Evolutionary conservation across 495 filamentous ascomycete genomes (phyloP).

Genomic region (Xylaria scruposa): DNA sequence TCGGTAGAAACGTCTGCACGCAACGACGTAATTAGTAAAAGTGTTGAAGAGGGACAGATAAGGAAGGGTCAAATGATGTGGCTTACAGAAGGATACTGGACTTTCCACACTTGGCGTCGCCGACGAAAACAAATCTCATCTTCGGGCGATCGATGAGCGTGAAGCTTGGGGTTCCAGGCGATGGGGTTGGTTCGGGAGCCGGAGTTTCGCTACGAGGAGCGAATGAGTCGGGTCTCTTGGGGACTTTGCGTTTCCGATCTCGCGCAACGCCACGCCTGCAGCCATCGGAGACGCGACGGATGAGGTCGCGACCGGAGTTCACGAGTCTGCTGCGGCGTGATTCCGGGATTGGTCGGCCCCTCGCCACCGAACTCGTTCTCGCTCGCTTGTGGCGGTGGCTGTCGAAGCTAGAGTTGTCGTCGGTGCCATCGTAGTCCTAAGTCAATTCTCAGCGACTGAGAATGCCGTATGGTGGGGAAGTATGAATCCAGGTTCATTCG

Average conservation of each 20-base stretch:
- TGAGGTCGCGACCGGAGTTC: conserved; percentile 16
- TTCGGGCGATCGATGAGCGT: conserved; percentile 28
- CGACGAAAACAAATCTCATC: conserved; percentile 41
- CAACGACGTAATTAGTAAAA: background rate
- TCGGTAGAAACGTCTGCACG: conserved; percentile 34
- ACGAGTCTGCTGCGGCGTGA: conserved; percentile 20
- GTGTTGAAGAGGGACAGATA: background rate
- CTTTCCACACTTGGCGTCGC: conserved; percentile 38
- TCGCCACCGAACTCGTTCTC: conserved; percentile 8
- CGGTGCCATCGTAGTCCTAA: conserved; percentile 27
- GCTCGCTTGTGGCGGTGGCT: conserved; percentile 30
- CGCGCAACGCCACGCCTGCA: conserved; percentile 17
- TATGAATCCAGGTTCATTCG: background rate
- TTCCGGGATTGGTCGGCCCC: background rate
- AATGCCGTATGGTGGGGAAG: background rate
- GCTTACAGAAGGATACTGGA: conserved; percentile 36
- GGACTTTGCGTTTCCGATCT: background rate
- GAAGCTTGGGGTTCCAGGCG: conserved; percentile 23
- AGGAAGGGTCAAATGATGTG: background rate
- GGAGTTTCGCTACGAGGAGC: conserved; percentile 1
- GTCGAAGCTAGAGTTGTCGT: conserved; percentile 6
- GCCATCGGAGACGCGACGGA: conserved; percentile 28
- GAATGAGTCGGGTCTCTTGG: conserved; percentile 3
- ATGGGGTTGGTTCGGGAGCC: conserved; percentile 17
- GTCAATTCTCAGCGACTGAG: conserved; percentile 8